phyloP scores from a whole-genome alignment of 139 green algal genomes.

The Coelastrella sp. region DNA sequence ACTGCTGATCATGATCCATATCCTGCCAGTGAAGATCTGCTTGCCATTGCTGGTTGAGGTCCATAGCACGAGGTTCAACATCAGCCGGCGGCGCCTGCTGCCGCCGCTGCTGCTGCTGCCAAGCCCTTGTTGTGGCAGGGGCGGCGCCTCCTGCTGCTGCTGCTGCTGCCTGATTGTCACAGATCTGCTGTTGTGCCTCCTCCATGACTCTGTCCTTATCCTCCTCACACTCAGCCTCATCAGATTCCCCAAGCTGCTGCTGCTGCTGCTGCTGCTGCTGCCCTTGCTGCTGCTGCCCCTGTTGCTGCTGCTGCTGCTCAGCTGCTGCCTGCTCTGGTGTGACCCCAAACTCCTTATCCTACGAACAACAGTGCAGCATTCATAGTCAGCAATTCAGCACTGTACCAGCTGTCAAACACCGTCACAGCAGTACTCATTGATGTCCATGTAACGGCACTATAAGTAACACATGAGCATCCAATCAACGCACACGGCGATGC shows the following conservation, averaged over 20 bases:
- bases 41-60: too few relatives aligned
- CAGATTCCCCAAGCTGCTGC: background rate
- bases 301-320: constrained; percentile 11
- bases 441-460: too few relatives aligned
- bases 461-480: background rate
- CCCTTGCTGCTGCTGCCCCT: background rate
- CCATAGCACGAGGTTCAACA: too few relatives aligned
- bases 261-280: constrained; percentile 19
- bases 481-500: background rate
- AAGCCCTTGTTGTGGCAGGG: background rate
- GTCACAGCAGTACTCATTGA: too few relatives aligned
- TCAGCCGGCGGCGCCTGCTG: too few relatives aligned
- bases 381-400: too few relatives aligned
- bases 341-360: background rate
- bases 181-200: background rate
- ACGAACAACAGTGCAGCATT: too few relatives aligned
- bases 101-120: background rate
- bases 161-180: too few relatives aligned
- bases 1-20: too few relatives aligned
- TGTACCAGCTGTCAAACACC: too few relatives aligned
- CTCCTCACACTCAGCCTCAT: background rate
- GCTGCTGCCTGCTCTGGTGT: background rate
- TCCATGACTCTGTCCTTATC: background rate
- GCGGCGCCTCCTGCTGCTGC: background rate
- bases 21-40: too few relatives aligned